Base-by-base conservation (phyloP, 805 yeast genomes). In the Saccharomycopsis vini region DNA sequence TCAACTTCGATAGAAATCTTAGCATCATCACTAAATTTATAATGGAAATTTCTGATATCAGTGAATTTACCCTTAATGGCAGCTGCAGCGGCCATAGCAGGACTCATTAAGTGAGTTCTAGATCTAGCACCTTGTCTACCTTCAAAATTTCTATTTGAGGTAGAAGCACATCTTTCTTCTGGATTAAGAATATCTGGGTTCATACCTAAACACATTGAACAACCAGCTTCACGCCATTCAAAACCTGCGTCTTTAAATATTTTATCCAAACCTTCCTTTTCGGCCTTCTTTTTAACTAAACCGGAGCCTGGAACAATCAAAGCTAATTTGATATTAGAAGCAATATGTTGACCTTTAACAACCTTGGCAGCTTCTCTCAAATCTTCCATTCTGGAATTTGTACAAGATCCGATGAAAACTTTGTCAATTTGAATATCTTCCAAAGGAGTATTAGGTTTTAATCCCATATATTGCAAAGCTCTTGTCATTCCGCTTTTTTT, bases 11-110 rank as follows among this genome's bases (percentile, higher is more conserved):
- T 56, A 9, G 64, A 46, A 52, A 86, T 66, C 49, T 76, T 68
- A 44, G 65, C 61, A 56, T 77, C 81, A 52, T 72, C 75, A 51
- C 72, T 73, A 23, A 48, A 45, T 50, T 71, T 67, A 64, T 76
- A 82, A 48, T 77, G 68, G 62, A 74, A 85, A 44, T 85, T 81
- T 67, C 98, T 81, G 55, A 89, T 89, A 61, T 92, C 98, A 37
- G 84, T 74, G 57, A 92, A 80, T 58, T 81, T 87, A 54, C 98
- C 98, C 45, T 73, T 75, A 54, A 92, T 80, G 56, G 89, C 96
- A 16, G 98, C 97, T 18, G 97, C 97, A 26, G 98, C 98, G 39
- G 98, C 98, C 98, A 92, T 92, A 19, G 95, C 95, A 32, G 98
- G 98, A 12, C 96, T 86, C 95, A 90, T 87, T 61, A 92, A 75